Evolutionary conservation across 2,329 filamentous ascomycete genomes (phyloP).

Genomic region (Coniochaeta sp.): DNA sequence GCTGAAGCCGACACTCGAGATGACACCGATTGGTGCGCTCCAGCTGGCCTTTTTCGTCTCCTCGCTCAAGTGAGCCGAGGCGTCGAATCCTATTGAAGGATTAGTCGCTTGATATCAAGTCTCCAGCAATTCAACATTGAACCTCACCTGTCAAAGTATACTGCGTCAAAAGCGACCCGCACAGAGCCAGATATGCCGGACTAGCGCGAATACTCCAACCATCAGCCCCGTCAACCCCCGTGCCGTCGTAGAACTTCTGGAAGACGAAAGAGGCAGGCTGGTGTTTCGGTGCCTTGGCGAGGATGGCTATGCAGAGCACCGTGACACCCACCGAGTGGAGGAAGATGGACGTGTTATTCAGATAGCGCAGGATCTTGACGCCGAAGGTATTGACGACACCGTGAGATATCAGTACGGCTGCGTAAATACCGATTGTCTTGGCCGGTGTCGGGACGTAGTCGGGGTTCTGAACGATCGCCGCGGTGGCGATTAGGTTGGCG

Average conservation of each 20-base stretch:
- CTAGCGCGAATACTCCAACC: slow-evolving; percentile 48
- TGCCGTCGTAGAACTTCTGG: slow-evolving; percentile 33
- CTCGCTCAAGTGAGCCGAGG: slow-evolving; percentile 49
- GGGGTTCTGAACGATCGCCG: slow-evolving; percentile 27
- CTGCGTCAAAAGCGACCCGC: slow-evolving; percentile 46
- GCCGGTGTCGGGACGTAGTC: slow-evolving; percentile 32
- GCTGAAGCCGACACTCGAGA: slow-evolving; percentile 49
- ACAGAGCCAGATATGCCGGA: slow-evolving; percentile 46
- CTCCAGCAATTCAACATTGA: no score
- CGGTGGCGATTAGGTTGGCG: slow-evolving; percentile 28
- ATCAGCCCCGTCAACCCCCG: slow-evolving; percentile 32
- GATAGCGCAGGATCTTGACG: slow-evolving; percentile 44
- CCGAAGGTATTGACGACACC: slow-evolving; percentile 52
- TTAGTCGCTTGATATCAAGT: no score
- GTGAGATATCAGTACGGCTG: slow-evolving; percentile 47
- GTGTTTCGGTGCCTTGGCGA: slow-evolving; percentile 50
- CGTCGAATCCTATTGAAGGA: slow-evolving; percentile 45
- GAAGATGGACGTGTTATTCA: slow-evolving; percentile 50
- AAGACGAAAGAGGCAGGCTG: slow-evolving; percentile 51
- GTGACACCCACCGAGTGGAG: slow-evolving; percentile 47
- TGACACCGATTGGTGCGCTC: slow-evolving; percentile 50
- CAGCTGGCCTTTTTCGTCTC: slow-evolving; percentile 50
- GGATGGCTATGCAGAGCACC: slow-evolving; percentile 45
- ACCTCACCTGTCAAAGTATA: slow-evolving; percentile 33
- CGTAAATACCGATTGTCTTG: slow-evolving; percentile 52